Conservation (phyloP, 73 alveolate species). For the Stentor roeselii region DNA sequence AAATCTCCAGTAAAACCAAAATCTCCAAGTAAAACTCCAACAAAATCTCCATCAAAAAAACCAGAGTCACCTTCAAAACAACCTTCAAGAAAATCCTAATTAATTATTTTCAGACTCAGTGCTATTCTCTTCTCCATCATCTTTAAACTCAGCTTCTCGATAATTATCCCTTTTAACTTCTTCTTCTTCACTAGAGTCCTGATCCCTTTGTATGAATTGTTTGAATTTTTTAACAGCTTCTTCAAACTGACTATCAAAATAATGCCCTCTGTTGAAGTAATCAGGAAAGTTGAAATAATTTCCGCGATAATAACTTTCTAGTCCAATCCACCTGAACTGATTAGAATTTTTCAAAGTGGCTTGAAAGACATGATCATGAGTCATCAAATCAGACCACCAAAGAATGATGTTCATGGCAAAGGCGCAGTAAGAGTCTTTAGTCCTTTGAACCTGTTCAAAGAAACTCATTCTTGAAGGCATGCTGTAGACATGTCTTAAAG, state of each 20-base stretch:
- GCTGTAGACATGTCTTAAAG: neutral
- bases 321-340: conserved; percentile 5
- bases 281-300: neutral
- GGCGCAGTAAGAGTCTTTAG: neutral
- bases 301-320: neutral
- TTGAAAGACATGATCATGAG: neutral
- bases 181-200: neutral
- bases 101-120: neutral
- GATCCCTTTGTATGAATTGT: neutral
- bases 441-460: neutral
- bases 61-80: too few species aligned
- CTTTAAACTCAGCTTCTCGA: neutral
- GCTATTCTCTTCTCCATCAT: conserved; percentile 4
- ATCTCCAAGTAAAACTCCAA: too few species aligned
- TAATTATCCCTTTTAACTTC: neutral
- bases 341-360: neutral
- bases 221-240: neutral
- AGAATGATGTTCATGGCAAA: neutral
- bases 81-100: neutral
- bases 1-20: too few species aligned
- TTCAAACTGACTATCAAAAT: neutral
- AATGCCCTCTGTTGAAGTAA: neutral
- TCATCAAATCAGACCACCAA: conserved; percentile 23
- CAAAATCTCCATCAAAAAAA: too few species aligned
- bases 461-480: neutral